Base-by-base conservation (phyloP, 163 green algal genomes). In the Coccomyxa subellipsoidea region DNA sequence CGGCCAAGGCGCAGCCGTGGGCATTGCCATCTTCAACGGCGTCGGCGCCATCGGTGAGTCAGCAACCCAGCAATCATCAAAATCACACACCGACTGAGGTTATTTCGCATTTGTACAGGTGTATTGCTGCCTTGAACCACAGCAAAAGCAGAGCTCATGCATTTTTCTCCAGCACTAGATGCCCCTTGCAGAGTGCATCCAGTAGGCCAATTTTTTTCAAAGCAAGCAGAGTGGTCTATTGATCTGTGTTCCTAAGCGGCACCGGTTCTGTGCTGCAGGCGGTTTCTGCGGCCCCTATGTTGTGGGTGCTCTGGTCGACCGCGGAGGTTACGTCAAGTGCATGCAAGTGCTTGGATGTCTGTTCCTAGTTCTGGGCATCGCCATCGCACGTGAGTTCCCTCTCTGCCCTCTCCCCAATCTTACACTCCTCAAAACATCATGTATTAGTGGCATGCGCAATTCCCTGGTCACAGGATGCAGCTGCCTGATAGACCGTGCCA, bases 11-110 rank as follows among this genome's bases (percentile, higher is more conserved):
- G 76, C 76, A 27, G 76, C 38, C 18, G 76, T 80, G 3, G 76
- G 76, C 7, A 69, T 80, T 31, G 76, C 76, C 76, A 69, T 80
- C 18, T 80, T 80, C 76, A 80, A 80, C 38, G 34, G 38, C 47
- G 38, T 80, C 18, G 76, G 76, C 36, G 72, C 72, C 32, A 38
- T 79, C 3, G 72, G 72, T 53, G 72, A 36, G 29, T 36, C n/a
- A n/a, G n/a, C n/a, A n/a, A n/a, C n/a, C n/a, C n/a, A n/a, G n/a
- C n/a, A n/a, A n/a, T n/a, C n/a, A n/a, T n/a, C n/a, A n/a, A n/a
- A n/a, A n/a, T n/a, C n/a, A n/a, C n/a, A n/a, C n/a, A n/a, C n/a
- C n/a, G n/a, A n/a, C n/a, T n/a, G n/a, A n/a, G n/a, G n/a, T 75
- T 29, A 66, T 12, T 66, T 18, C 47, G 12, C 47, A 29, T 29